Base-by-base conservation (phyloP, 768 basidiomycete species). In the Mycena pura region DNA sequence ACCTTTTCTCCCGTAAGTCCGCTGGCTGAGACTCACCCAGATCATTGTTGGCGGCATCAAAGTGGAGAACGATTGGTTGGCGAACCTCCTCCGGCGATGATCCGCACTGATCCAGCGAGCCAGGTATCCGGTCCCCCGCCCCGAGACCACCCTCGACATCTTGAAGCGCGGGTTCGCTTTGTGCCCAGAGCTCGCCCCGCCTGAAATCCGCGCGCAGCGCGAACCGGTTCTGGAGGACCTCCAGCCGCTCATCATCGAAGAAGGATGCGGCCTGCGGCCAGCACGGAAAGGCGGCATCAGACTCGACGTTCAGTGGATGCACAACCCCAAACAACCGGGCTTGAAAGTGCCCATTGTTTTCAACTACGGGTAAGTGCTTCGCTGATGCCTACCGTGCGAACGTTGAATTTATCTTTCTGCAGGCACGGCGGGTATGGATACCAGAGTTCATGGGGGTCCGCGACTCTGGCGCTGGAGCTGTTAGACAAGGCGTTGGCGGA, bases 401-500 rank as follows among this genome's bases (percentile, higher is more conserved):
- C 34, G 9, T n/a, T n/a, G n/a, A n/a, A n/a, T n/a, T n/a, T n/a
- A n/a, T n/a, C n/a, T n/a, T n/a, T n/a, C n/a, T n/a, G n/a, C 22
- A 87, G 87, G 34, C 88, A 90, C 66, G 80, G 81, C 4, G 85
- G 87, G 8, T 81, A 79, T 61, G 88, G 87, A 1, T 90, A 82
- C 62, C 84, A 86, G 59, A 80, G 84, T 3, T 87, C 86, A 0
- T 90, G 87, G 88, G 88, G 86, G 1, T 85, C 82, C 3, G 88
- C 89, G 8, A 75, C 74, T 4, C 74, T 79, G 11, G 86, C 81
- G 0, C 61, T 86, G 15, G 71, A 73, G 24, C 66, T 89, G 5
- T 69, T 88, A 57, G 79, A 85, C 53, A 70, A 70, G 17, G 79
- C 77, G 10, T 63, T 86, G 29, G 52, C 62, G 17, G 43, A 68